Conservation (phyloP, 257 asterid species). For the Solanum dulcamara region DNA sequence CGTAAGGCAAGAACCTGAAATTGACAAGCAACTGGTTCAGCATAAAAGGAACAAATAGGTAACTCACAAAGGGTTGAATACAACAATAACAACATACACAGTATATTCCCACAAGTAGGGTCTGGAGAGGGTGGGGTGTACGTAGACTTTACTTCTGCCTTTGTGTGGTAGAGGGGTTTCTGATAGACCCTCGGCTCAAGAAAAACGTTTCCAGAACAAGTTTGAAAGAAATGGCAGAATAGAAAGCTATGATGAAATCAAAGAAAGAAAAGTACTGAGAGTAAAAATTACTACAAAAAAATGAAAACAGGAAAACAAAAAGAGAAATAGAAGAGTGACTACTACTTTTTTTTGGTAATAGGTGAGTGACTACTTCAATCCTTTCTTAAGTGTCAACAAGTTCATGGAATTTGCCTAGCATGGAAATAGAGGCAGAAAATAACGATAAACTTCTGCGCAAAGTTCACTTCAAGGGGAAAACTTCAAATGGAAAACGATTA, state of each 20-base stretch:
- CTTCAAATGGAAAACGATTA: neutral
- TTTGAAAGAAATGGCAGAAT: too few species aligned
- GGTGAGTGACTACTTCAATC: neutral
- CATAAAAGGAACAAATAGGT: neutral
- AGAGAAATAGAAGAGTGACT: neutral
- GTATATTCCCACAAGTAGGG: neutral
- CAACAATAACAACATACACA: neutral
- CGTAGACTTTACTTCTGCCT: neutral
- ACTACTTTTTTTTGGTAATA: too few species aligned
- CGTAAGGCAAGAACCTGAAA: conserved; percentile 89
- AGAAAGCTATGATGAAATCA: neutral
- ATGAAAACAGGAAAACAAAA: neutral
- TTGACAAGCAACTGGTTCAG: neutral
- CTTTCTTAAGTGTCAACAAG: neutral
- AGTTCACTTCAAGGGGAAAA: neutral
- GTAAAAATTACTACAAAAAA: neutral
- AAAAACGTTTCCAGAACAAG: neutral
- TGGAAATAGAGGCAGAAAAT: neutral
- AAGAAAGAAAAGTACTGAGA: neutral
- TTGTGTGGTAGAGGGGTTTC: neutral
- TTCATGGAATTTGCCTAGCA: neutral
- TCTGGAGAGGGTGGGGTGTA: neutral
- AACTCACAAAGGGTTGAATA: neutral
- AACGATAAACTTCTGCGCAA: neutral
- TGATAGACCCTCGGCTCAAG: neutral